A percentile compares a stretch with the other conserved stretches of the same genome.
Evolutionary conservation across 176 grass and related monocot genomes (phyloP).

Genomic region (Raddia guianensis): DNA sequence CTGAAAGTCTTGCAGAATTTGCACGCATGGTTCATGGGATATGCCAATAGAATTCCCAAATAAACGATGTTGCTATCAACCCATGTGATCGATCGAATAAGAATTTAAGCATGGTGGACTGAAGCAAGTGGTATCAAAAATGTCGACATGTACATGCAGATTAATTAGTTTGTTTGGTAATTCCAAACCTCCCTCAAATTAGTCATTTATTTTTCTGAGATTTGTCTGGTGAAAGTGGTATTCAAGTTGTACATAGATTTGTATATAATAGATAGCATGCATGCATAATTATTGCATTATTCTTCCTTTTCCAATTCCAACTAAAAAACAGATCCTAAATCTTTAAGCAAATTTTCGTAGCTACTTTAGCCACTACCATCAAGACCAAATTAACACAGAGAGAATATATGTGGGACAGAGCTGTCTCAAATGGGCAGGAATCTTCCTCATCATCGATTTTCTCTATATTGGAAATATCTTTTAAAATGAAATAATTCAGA

Average conservation of each 20-base stretch:
- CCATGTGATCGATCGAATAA: slow-evolving; percentile 51
- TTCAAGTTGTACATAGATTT: slow-evolving; percentile 20
- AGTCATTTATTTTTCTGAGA: background rate
- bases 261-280: background rate
- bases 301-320: background rate
- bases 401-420: slow-evolving; percentile 50
- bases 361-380: slow-evolving; percentile 29
- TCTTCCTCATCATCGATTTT: slow-evolving; percentile 37
- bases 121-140: slow-evolving; percentile 27
- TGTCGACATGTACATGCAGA: slow-evolving; percentile 36
- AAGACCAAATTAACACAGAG: slow-evolving; percentile 9
- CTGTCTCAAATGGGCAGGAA: slow-evolving; percentile 52
- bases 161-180: background rate
- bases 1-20: slow-evolving; percentile 17
- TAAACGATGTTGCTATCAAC: slow-evolving; percentile 30
- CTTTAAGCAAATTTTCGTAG: background rate
- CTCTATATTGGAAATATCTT: slow-evolving; percentile 14
- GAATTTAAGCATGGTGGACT: slow-evolving; percentile 33
- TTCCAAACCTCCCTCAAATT: background rate
- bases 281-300: background rate
- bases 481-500: slow-evolving; percentile 27
- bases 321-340: background rate
- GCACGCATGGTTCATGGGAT: slow-evolving; percentile 23
- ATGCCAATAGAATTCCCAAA: slow-evolving; percentile 4
- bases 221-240: background rate